These are phyloP conservation scores for Carpinus fangiana DNA, from an alignment of 306 rosid genomes.

Conservation along the genomic window DNA sequence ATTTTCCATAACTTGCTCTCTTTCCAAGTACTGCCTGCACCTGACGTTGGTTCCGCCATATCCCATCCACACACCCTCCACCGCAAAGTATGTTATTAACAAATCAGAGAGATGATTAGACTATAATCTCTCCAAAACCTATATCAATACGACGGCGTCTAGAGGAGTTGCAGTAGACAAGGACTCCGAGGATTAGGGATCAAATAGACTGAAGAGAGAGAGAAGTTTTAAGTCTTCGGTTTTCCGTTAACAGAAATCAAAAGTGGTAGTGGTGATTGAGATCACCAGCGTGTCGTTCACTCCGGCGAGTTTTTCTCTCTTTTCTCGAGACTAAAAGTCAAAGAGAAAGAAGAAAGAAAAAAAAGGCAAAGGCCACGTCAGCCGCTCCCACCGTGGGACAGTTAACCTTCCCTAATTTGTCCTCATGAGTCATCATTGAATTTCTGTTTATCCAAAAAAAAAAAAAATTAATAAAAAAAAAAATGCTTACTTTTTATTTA, in stretches of 20 bases:
- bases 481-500: too few species aligned
- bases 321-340: neutral
- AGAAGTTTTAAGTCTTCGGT: neutral
- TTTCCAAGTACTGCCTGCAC: constrained; percentile 20
- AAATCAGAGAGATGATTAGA: neutral
- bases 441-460: too few species aligned
- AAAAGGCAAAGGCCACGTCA: constrained; percentile 17
- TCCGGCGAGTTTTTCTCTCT: constrained; percentile 36
- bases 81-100: neutral
- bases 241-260: neutral
- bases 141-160: constrained; percentile 28
- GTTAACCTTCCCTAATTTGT: too few species aligned
- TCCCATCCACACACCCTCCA: constrained; percentile 2
- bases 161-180: constrained; percentile 11
- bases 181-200: constrained; percentile 16
- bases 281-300: constrained; percentile 14
- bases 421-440: too few species aligned
- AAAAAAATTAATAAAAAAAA: too few species aligned
- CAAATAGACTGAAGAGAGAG: neutral
- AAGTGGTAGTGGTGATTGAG: neutral
- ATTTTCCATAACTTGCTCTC: constrained; percentile 63
- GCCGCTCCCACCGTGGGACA: neutral
- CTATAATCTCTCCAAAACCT: neutral
- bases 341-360: neutral
- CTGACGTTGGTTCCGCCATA: constrained; percentile 63